Conservation (phyloP, 1,139 yeast species). For the Yamadazyma aaseri region DNA sequence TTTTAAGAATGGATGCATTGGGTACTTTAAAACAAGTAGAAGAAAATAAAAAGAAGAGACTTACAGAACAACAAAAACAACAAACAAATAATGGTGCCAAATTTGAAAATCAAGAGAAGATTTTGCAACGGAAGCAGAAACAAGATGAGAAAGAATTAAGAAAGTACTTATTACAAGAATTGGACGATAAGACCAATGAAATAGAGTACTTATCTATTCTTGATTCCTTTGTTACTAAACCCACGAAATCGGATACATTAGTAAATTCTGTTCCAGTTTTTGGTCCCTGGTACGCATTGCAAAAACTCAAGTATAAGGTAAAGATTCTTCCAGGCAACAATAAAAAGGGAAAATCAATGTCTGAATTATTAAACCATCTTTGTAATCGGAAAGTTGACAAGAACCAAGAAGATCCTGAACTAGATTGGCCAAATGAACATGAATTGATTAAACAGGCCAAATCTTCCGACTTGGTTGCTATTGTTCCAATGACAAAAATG, state of each 20-base stretch:
- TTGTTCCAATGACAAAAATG: slow-evolving; percentile 40
- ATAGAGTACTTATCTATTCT: slow-evolving; percentile 38
- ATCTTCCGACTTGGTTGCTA: slow-evolving; percentile 45
- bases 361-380: slow-evolving; percentile 64
- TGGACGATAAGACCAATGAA: slow-evolving; percentile 32
- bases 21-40: slow-evolving; percentile 78
- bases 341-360: slow-evolving; percentile 85
- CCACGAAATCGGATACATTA: slow-evolving; percentile 43
- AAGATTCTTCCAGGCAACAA: slow-evolving; percentile 84
- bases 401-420: slow-evolving; percentile 46
- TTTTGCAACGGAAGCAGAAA: slow-evolving; percentile 37
- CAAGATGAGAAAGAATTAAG: slow-evolving; percentile 53
- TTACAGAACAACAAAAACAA: slow-evolving; percentile 19
- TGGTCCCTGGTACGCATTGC: slow-evolving; percentile 88
- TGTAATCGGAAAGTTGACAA: slow-evolving; percentile 55
- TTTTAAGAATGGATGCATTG: slow-evolving; percentile 69
- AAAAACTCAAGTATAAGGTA: slow-evolving; percentile 75
- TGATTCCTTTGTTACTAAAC: slow-evolving; percentile 43
- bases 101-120: slow-evolving; percentile 28
- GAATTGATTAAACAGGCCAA: slow-evolving; percentile 57
- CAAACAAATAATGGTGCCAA: slow-evolving; percentile 19
- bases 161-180: slow-evolving; percentile 40
- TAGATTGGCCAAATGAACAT: slow-evolving; percentile 74
- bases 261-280: slow-evolving; percentile 76
- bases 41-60: slow-evolving; percentile 26